Percentiles rank a stretch among this genome's conserved stretches.
Evolutionary conservation across 106 monocot genomes (phyloP).

Genomic region (Dendrobium officinale): DNA sequence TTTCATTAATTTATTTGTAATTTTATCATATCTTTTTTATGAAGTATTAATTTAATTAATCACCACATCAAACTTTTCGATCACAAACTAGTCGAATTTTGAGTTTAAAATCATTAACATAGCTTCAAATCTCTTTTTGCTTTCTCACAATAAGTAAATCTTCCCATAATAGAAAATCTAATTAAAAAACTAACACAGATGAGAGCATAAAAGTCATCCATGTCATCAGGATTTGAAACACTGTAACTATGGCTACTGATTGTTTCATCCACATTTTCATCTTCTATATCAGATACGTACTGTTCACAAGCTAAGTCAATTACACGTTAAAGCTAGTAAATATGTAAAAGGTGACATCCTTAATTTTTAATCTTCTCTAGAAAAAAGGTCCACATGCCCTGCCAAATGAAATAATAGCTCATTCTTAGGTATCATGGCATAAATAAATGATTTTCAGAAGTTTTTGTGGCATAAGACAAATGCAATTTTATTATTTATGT

Average conservation of each 20-base stretch:
- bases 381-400: constrained; percentile 23
- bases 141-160: neutral
- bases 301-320: constrained; percentile 20
- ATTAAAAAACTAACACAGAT: constrained; percentile 52
- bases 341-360: constrained; percentile 29
- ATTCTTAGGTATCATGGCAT: too few relatives aligned
- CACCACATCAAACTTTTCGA: too few relatives aligned
- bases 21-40: too few relatives aligned
- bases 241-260: constrained; percentile 9
- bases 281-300: constrained; percentile 78
- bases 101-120: too few relatives aligned
- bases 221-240: constrained; percentile 66
- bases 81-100: too few relatives aligned
- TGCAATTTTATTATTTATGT: too few relatives aligned
- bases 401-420: neutral
- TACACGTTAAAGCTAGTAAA: neutral
- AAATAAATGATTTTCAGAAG: too few relatives aligned
- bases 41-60: too few relatives aligned
- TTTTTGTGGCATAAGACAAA: too few relatives aligned
- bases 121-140: neutral
- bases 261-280: constrained; percentile 22
- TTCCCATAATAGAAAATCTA: neutral
- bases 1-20: too few relatives aligned
- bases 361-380: constrained; percentile 56
- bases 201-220: constrained; percentile 80